Conservation (phyloP, 306 rosid species). For the Astragalus membranaceus region DNA sequence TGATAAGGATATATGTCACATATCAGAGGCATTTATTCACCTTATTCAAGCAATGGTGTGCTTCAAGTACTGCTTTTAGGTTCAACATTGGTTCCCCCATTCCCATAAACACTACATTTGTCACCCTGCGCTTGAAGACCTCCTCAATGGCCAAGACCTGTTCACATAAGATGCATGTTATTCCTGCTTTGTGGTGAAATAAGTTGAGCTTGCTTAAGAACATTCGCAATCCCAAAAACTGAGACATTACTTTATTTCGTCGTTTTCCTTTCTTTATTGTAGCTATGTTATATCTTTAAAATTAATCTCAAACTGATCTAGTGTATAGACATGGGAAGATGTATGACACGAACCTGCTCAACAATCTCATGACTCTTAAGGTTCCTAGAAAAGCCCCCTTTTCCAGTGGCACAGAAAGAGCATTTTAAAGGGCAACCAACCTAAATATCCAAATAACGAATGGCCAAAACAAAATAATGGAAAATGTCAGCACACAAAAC, state of each 20-base stretch:
- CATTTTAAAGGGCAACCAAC: constrained; percentile 94
- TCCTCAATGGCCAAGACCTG: constrained; percentile 97
- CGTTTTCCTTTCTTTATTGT: not conserved
- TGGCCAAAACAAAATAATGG: not conserved
- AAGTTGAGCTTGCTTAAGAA: constrained; percentile 9
- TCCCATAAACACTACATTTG: constrained; percentile 98
- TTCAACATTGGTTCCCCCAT: constrained; percentile 99
- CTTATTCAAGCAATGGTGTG: constrained; percentile 91
- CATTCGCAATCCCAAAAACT: constrained; percentile 1
- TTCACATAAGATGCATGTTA: constrained; percentile 12
- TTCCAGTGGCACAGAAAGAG: constrained; percentile 97
- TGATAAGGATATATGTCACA: not conserved
- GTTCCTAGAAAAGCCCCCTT: constrained; percentile 93
- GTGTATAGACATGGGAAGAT: not conserved
- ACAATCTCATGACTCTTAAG: constrained; percentile 80
- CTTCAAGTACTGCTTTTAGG: constrained; percentile 79
- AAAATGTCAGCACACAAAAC: not conserved
- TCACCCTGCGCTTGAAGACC: constrained; percentile 77
- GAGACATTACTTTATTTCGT: not conserved
- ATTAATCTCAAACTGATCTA: constrained; percentile 4
- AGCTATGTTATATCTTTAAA: not conserved
- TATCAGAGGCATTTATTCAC: constrained; percentile 27
- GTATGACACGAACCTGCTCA: constrained; percentile 62
- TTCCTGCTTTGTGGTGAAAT: not conserved
- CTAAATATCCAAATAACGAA: constrained; percentile 37